Evolutionary conservation across 495 filamentous ascomycete species (phyloP), one percentile per base, ranked within the genome.

Genomic region (Chaetomidium leptoderma): DNA sequence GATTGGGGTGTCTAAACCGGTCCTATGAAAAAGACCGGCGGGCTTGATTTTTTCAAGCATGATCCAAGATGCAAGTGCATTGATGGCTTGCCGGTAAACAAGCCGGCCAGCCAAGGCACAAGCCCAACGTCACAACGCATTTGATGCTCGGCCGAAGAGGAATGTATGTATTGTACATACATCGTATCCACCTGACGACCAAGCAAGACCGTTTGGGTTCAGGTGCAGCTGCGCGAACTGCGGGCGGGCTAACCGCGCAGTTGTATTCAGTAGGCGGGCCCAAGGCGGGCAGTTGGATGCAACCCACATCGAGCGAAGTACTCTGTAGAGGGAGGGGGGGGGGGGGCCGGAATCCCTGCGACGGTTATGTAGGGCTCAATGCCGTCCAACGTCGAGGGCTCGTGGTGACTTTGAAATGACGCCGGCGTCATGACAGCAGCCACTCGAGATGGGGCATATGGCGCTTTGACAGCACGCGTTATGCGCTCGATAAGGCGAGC

Each of bases 191-290:
- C 37, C 37, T 35, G 39, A 35, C 52, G 33, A 27, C 26, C 17
- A 58, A 58, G 61, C 63, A 64, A 52, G 40, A 58, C 63, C 67
- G 65, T 70, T 57, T 70, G 57, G 55, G 67, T 43, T 61, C 52
- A 50, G 58, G 58, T 63, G 56, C 60, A 68, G 55, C 43, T 59
- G 57, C 46, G 57, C 60, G 54, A 53, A 50, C 33, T 55, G 55
- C 42, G 57, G 61, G 58, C 51, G 57, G 60, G 61, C 58, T 65
- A 65, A 64, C 64, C 62, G 66, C 68, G 68, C 57, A 66, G 29
- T n/a, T n/a, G n/a, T n/a, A n/a, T n/a, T n/a, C n/a, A n/a, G n/a
- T n/a, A n/a, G 40, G 40, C 24, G 40, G 21, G 40, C 39, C 23
- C 59, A 58, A 58, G 35, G 40, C 21, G 49, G 47, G 50, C 50